Evolutionary conservation across 1,284 basidiomycete species (phyloP), one percentile per base, ranked within the genome.

Genomic region (Polyporus tsugae): DNA sequence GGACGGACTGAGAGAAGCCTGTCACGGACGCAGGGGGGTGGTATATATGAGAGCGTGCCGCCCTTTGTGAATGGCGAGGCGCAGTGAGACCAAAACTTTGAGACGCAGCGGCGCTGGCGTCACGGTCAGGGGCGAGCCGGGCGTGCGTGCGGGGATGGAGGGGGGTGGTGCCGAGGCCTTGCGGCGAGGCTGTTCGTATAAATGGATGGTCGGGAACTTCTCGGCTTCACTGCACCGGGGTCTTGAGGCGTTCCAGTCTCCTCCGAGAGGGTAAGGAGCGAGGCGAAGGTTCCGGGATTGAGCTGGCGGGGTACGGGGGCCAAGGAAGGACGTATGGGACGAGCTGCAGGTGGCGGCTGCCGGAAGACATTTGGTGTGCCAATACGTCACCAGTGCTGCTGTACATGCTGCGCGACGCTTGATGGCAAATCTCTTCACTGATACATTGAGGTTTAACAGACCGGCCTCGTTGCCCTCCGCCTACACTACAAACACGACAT

Each of bases 91-190:
- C 17, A n/a, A 33, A 33, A 53, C 35, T n/a, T 10, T 58, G 35
- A 9, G 35, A 7, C 38, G 35, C 52, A 33, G 52, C 22, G 29
- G 52, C 52, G 22, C 22, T 29, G 29, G 55, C 55, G 44, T 46
- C 44, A 46, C 44, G 55, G 55, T 19, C 55, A 58, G 35, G 55
- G 55, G 55, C 19, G 33, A 22, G 60, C 59, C 38, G 67, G 65
- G 46, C 22, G 22, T 10, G 11, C 57, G 67, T 19, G 67, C 70
- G 65, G 70, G 67, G 38, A 71, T 65, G 53, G 53, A 55, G 53
- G 33, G 53, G 33, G 52, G 53, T 17, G 29, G 53, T 33, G 55
- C 19, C 55, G 55, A 58, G 55, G 19, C 19, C 55, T 17, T 7
- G 29, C 19, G 17, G 29, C 55, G 53, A 55, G 53, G 53, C 35